Percentiles rank a stretch among this genome's conserved stretches.
Evolutionary conservation across 179 eudicot genomes (phyloP).

Genomic region (Corrigiola litoralis): DNA sequence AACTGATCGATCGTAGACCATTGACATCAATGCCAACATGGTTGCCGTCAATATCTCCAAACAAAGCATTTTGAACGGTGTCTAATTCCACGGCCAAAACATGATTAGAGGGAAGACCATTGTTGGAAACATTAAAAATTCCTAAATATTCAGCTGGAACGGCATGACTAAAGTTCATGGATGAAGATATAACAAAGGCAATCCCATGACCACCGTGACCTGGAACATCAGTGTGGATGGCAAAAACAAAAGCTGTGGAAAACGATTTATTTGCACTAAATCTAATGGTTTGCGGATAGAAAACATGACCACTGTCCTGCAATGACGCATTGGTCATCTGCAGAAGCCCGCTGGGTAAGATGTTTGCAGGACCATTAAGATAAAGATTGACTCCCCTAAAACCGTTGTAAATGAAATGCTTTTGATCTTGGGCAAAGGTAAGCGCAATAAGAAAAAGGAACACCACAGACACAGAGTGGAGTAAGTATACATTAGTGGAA

Average conservation of each 20-base stretch:
- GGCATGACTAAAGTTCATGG: conserved; percentile 15
- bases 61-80: too few relatives aligned
- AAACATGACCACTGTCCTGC: conserved; percentile 15
- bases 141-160: conserved; percentile 27
- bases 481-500: too few relatives aligned
- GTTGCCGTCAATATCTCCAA: conserved; percentile 26
- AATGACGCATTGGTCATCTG: conserved; percentile 26
- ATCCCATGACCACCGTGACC: conserved; percentile 22
- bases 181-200: conserved; percentile 22
- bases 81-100: conserved; percentile 35
- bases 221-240: too few relatives aligned
- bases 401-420: conserved; percentile 18
- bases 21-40: conserved; percentile 40
- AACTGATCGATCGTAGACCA: conserved; percentile 15
- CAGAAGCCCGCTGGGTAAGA: conserved; percentile 26
- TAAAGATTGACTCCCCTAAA: conserved; percentile 12
- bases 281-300: neutral
- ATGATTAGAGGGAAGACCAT: conserved; percentile 25
- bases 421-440: neutral
- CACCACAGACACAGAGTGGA: too few relatives aligned
- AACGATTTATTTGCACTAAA: conserved; percentile 4
- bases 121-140: conserved; percentile 24
- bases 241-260: conserved; percentile 26
- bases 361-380: conserved; percentile 19
- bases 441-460: neutral